A percentile compares a stretch with the other conserved stretches of the same genome.
Evolutionary conservation across 164 flowering plant species (phyloP).

Genomic region (Vitis rupestris): DNA sequence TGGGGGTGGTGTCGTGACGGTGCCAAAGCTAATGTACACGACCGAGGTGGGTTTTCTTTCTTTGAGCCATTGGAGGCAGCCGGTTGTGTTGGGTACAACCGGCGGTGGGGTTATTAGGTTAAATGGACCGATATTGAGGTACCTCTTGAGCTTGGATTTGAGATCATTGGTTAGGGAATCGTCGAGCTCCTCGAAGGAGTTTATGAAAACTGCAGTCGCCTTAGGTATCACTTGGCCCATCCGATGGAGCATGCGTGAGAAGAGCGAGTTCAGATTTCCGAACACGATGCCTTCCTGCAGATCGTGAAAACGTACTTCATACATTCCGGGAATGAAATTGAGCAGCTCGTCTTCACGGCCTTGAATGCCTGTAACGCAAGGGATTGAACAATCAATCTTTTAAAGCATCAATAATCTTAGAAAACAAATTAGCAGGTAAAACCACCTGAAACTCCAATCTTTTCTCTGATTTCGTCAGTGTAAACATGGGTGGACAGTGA

Average conservation of each 20-base stretch:
- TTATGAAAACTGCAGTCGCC: constrained; percentile 38
- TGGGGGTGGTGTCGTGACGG: constrained; percentile 25
- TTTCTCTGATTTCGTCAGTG: constrained; percentile 34
- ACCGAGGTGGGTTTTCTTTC: constrained; percentile 32
- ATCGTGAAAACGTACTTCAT: constrained; percentile 27
- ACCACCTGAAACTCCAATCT: constrained; percentile 13
- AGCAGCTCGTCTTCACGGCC: constrained; percentile 21
- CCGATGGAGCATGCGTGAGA: constrained; percentile 32
- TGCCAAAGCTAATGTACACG: constrained; percentile 61
- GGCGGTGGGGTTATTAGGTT: constrained; percentile 23
- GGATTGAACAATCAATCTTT: not conserved
- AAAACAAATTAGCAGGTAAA: not conserved
- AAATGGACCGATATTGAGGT: constrained; percentile 48
- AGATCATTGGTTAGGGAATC: constrained; percentile 22
- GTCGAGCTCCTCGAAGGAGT: constrained; percentile 52
- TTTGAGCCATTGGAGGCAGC: constrained; percentile 53
- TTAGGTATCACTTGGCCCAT: constrained; percentile 36
- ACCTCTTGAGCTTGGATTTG: constrained; percentile 21
- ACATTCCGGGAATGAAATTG: constrained; percentile 36
- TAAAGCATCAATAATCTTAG: not conserved
- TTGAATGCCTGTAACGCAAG: constrained; percentile 5
- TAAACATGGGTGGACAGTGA: constrained; percentile 39
- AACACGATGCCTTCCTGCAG: constrained; percentile 42
- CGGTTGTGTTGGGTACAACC: constrained; percentile 5
- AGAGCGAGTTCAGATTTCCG: constrained; percentile 32